Evolutionary conservation across 352 stramenopile species (phyloP), one percentile per base, ranked within the genome.

Genomic region (Phytopythium sindhum): DNA sequence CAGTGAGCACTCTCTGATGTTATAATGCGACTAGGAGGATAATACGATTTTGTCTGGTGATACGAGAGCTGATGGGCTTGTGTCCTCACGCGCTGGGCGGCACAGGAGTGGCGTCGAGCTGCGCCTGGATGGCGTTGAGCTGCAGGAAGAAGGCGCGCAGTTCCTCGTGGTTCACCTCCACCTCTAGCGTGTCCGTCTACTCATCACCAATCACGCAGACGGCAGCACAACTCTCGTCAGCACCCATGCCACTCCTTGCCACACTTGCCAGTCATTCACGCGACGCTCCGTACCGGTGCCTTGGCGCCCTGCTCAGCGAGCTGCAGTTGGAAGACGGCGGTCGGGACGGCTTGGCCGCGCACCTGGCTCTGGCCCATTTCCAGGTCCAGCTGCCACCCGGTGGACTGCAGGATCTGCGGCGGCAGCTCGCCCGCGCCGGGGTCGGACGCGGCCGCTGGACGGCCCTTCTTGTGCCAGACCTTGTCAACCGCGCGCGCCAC

Each of bases 381-480:
- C 19, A 91, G 33, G 56, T 89, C 73, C 44, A 89, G 61, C 6
- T 76, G 68, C 80, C 82, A 90, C 42, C 78, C 67, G 2, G 71
- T 77, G 26, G 76, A 65, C 51, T 70, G 66, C 48, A 89, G 64
- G 37, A 57, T 53, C n/a, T 69, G 61, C 24, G 61, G 23, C n/a
- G 73, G 67, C 14, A 37, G 61, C 45, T 65, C 67, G 0, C 48
- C 41, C 19, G 50, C 67, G 23, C 72, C n/a, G 14, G 23, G 23
- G 23, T 17, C 66, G 35, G 69, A 60, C 50, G 21, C 31, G 1
- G 37, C 63, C 61, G 51, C 42, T 6, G 26, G 35, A 28, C 33
- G 26, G 15, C 80, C 75, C 64, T 85, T 88, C 69, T 91, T 89
- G 47, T 70, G 77, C 82, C 82, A 91, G 48, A 72, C 60, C 63